These are phyloP conservation scores for Bipolaris cookei DNA, from an alignment of 2,329 filamentous ascomycete genomes.

Conservation along the genomic window DNA sequence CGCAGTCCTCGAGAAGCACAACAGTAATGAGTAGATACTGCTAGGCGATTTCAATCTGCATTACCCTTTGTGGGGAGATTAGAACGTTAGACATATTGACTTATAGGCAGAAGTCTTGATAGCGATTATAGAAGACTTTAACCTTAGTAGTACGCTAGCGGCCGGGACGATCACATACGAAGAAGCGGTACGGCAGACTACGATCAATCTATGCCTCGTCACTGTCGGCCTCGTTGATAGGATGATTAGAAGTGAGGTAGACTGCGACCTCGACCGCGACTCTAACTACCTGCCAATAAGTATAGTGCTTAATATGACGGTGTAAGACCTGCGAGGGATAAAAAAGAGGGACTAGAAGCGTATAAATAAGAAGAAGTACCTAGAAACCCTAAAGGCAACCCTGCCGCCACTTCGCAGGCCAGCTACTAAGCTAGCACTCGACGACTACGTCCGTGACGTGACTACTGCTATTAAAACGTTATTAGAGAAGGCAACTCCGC, in stretches of 20 bases:
- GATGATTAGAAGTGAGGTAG: slow-evolving; percentile 17
- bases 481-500: slow-evolving; percentile 14
- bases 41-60: slow-evolving; percentile 22
- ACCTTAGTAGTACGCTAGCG: slow-evolving; percentile 13
- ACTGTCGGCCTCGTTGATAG: slow-evolving; percentile 18
- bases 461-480: slow-evolving; percentile 13
- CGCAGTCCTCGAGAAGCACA: too few species aligned
- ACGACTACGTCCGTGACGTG: slow-evolving; percentile 15
- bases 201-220: slow-evolving; percentile 19
- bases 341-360: slow-evolving; percentile 11
- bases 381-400: slow-evolving; percentile 12
- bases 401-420: slow-evolving; percentile 18
- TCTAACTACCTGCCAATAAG: slow-evolving; percentile 31
- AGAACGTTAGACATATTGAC: slow-evolving; percentile 4
- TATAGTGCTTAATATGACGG: slow-evolving; percentile 19
- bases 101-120: slow-evolving; percentile 16
- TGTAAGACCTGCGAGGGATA: slow-evolving; percentile 1
- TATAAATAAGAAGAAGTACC: slow-evolving; percentile 5
- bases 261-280: slow-evolving; percentile 23
- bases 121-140: slow-evolving; percentile 18
- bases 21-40: slow-evolving; percentile 9
- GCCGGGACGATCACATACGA: too few species aligned
- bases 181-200: slow-evolving; percentile 10
- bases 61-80: slow-evolving; percentile 19
- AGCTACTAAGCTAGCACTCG: slow-evolving; percentile 13